Base-by-base conservation (phyloP, 2,329 filamentous ascomycete genomes). In the Scedosporium apiospermum region DNA sequence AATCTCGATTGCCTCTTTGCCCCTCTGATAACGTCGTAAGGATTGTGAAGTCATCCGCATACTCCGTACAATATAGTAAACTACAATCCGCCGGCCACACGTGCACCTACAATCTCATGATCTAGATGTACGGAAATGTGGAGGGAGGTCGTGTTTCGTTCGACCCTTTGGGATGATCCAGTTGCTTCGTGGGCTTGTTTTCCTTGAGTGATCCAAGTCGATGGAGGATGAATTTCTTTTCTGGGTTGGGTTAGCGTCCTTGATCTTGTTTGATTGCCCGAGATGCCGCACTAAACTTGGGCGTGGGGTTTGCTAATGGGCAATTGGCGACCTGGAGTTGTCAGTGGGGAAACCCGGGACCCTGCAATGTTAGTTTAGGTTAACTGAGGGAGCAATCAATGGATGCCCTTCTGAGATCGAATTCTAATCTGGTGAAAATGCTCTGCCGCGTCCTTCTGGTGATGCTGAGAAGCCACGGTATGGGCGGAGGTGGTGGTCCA, bases 221-320 rank as follows among this genome's bases (percentile, higher is more conserved):
- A n/a, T n/a, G n/a, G 10, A 49, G 16, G 21, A 14, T n/a, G 18
- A 55, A 49, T 49, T 21, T 49, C 44, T 49, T 21, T 49, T 49
- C 44, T 34, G 12, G 30, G 23, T 34, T 58, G 57, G 57, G 57
- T n/a, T 27, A 21, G n/a, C 51, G 9, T 16, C 10, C 18, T 16
- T 14, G 34, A 42, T 18, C 18, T 55, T 58, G 68, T 71, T 70
- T 71, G 68, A 71, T 71, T 70, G 68, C 61, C 69, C 65, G 67
- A 69, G 66, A 66, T 69, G 69, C 67, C 66, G 68, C 69, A 68
- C 42, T 61, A 65, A 65, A 34, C 62, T 38, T 14, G 51, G 23
- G 23, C 18, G 51, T 55, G 23, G 49, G 23, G 51, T 55, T 55
- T 38, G 34, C 4, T 10, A 38, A 38, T 38, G 27, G 21, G 18